Evolutionary conservation across 2,329 filamentous ascomycete genomes (phyloP).

Genomic region (Neonectria neomacrospora): DNA sequence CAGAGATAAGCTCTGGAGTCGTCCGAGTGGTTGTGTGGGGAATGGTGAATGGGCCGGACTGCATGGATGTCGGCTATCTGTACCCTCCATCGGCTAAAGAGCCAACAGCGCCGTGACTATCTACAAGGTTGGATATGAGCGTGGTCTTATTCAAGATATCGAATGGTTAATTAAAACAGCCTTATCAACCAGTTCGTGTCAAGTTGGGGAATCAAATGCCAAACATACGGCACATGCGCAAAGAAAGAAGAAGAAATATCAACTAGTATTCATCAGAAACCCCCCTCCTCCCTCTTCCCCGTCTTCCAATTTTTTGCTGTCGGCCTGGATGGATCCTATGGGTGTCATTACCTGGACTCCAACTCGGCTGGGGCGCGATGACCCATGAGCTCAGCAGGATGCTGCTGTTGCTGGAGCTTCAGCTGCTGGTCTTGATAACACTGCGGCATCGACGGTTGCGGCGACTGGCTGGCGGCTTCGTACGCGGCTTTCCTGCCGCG

Average conservation of each 20-base stretch:
- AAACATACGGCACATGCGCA: background rate
- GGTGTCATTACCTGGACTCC: background rate
- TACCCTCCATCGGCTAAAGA: conserved; percentile 7
- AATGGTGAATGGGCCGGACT: conserved; percentile 13
- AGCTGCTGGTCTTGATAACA: conserved; percentile 15
- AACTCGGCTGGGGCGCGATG: conserved; percentile 17
- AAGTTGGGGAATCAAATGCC: too few relatives aligned
- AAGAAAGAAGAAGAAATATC: conserved; percentile 2
- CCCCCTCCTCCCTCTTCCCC: too few relatives aligned
- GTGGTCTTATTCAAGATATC: too few relatives aligned
- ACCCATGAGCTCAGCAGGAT: conserved; percentile 18
- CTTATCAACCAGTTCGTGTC: background rate
- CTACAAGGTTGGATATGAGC: too few relatives aligned
- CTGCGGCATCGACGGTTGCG: conserved; percentile 15
- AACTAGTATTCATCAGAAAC: too few relatives aligned
- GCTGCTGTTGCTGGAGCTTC: conserved; percentile 8
- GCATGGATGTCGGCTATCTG: conserved; percentile 14
- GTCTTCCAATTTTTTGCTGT: too few relatives aligned
- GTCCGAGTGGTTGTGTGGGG: conserved; percentile 10
- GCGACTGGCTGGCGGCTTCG: conserved; percentile 11
- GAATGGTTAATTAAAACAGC: background rate
- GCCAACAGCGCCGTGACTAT: background rate
- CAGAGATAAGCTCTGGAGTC: conserved; percentile 12
- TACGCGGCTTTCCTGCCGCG: conserved; percentile 9
- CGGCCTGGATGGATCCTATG: background rate